Base-by-base conservation (phyloP, 805 yeast species). In the Ogataea polymorpha region DNA sequence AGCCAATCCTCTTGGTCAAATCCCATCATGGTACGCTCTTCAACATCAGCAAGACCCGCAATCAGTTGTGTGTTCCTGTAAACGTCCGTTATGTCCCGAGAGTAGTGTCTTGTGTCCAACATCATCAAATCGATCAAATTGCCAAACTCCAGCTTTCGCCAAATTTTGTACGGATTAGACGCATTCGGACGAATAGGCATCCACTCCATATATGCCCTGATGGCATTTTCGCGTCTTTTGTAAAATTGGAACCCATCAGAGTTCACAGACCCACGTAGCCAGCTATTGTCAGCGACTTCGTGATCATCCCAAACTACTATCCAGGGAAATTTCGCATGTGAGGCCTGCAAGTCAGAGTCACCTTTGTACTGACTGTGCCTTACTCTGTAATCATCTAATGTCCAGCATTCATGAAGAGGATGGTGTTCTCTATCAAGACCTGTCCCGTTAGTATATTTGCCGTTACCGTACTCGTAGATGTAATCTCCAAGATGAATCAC, bases 301-400 rank as follows among this genome's bases (percentile, higher is more conserved):
- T 56, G 60, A 34, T 56, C 60, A 35, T 56, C 60, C 60, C 59
- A 56, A 8, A 53, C 59, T 2, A 50, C 26, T 9, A 56, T 48
- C 59, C 56, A 56, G 2, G 59, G 56, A 30, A 42, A 51, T 20
- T 25, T 25, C 4, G 54, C 43, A 36, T 56, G 59, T 11, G 59
- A 54, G 1, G 36, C 30, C 28, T 52, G 56, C 5, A 54, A 37
- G 39, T 54, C 55, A 12, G 29, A 11, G 30, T 56, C 59, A n/a
- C 27, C 13, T 31, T 55, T 37, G 39, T 54, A 56, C 5, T 45
- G 46, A 3, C 39, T 49, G 39, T 54, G 50, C n/a, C 59, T 37
- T 10, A n/a, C 15, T 33, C 59, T 40, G 39, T 56, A 53, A 39
- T 54, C 55, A 11, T 46, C 43, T 25, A 54, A 37, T 1, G 54